These are phyloP conservation scores for Amphibolis antarctica DNA, from an alignment of 106 monocot species.

Conservation along the genomic window DNA sequence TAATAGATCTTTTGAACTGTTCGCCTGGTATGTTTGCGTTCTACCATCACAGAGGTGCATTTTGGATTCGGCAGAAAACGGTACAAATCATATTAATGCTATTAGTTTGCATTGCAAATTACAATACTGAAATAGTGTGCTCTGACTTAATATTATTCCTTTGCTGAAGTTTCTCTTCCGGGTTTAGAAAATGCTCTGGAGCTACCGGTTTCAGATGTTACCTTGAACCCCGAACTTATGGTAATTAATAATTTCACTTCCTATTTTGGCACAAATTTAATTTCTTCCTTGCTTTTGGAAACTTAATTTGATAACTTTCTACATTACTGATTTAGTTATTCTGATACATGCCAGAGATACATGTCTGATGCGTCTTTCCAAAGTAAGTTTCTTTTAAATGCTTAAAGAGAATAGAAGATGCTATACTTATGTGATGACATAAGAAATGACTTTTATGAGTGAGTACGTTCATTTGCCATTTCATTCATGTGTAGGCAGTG, in stretches of 20 bases:
- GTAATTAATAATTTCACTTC: constrained; percentile 30
- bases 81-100: constrained; percentile 7
- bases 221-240: constrained; percentile 40
- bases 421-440: background rate
- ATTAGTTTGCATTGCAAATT: background rate
- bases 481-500: background rate
- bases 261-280: too few species aligned
- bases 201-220: constrained; percentile 11
- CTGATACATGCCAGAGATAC: constrained; percentile 35
- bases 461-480: background rate
- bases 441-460: background rate
- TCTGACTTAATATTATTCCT: background rate
- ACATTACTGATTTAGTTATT: background rate
- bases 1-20: background rate
- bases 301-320: background rate
- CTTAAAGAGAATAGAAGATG: background rate
- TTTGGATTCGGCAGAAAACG: constrained; percentile 10
- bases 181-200: constrained; percentile 16
- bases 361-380: constrained; percentile 59
- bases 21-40: background rate
- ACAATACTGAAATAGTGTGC: background rate
- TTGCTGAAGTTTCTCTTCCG: constrained; percentile 1
- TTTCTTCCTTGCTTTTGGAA: background rate
- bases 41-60: constrained; percentile 18
- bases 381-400: constrained; percentile 27